A percentile compares a stretch with the other conserved stretches of the same genome.
Evolutionary conservation across 345 rosid genomes (phyloP).

Genomic region (Chamaenerion angustifolium): DNA sequence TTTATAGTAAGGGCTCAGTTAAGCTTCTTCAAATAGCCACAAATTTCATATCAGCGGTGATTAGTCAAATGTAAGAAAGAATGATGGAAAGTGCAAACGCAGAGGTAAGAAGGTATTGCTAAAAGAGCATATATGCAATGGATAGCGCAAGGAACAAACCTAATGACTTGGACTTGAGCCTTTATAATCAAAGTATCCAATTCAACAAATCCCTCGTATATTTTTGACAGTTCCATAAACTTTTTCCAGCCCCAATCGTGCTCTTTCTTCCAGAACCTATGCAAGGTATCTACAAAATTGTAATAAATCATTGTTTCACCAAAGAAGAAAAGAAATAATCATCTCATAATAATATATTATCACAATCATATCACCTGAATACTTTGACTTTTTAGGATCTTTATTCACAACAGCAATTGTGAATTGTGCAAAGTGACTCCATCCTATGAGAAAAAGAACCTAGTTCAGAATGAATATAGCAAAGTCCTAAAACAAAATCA

Average conservation of each 20-base stretch:
- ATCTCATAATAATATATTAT: background rate
- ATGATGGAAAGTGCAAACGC: no score
- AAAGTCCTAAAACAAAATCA: background rate
- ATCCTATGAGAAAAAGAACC: constrained; percentile 36
- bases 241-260: constrained; percentile 98
- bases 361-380: constrained; percentile 43
- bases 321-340: constrained; percentile 6
- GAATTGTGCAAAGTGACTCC: constrained; percentile 97
- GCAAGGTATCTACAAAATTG: constrained; percentile 54
- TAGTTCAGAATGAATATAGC: background rate
- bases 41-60: no score
- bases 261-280: constrained; percentile 88
- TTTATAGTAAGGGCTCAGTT: no score
- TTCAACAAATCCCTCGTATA: constrained; percentile 74
- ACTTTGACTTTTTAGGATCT: constrained; percentile 81
- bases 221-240: constrained; percentile 77
- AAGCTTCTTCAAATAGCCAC: no score
- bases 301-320: constrained; percentile 12
- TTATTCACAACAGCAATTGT: constrained; percentile 84
- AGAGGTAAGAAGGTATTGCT: background rate
- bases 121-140: background rate
- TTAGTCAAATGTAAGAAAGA: no score
- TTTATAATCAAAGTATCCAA: constrained; percentile 69
- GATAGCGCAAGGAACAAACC: constrained; percentile 22
- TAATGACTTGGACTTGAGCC: constrained; percentile 95